Evolutionary conservation across 345 rosid species (phyloP).

Genomic region (Excoecaria cochinchinensis): DNA sequence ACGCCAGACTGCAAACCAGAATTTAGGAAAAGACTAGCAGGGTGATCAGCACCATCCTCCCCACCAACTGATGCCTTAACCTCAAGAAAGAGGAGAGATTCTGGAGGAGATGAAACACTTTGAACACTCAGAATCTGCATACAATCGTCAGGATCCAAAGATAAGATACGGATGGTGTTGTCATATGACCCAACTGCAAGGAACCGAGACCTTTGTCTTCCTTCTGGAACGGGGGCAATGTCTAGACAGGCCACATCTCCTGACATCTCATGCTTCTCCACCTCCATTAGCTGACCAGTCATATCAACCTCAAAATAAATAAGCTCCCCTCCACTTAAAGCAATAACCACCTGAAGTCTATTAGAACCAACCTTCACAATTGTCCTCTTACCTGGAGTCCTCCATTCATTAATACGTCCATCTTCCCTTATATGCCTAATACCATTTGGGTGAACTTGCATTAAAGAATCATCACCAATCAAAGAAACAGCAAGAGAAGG

Average conservation of each 20-base stretch:
- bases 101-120: constrained; percentile 96
- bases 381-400: constrained; percentile 98
- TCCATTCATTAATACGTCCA: constrained; percentile 97
- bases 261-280: constrained; percentile 97
- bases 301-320: constrained; percentile 95
- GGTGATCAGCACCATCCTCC: constrained; percentile 99
- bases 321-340: constrained; percentile 96
- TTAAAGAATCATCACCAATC: constrained; percentile 91
- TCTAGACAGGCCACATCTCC: constrained; percentile 99
- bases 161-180: constrained; percentile 81
- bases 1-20: constrained; percentile 95
- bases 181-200: constrained; percentile 98
- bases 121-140: constrained; percentile 95
- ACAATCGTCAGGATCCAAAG: constrained; percentile 97
- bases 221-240: constrained; percentile 99
- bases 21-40: constrained; percentile 94
- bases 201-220: constrained; percentile 95
- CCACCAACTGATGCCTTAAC: constrained; percentile 96
- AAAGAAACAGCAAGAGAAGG: constrained; percentile 91
- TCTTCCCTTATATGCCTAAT: constrained; percentile 96
- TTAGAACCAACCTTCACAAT: constrained; percentile 97
- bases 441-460: constrained; percentile 99
- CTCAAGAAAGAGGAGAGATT: constrained; percentile 96
- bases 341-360: constrained; percentile 94
- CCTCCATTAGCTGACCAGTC: constrained; percentile 97